A percentile compares a stretch with the other conserved stretches of the same genome.
Conservation (phyloP, 306 rosid species). For the Acmispon strigosus region DNA sequence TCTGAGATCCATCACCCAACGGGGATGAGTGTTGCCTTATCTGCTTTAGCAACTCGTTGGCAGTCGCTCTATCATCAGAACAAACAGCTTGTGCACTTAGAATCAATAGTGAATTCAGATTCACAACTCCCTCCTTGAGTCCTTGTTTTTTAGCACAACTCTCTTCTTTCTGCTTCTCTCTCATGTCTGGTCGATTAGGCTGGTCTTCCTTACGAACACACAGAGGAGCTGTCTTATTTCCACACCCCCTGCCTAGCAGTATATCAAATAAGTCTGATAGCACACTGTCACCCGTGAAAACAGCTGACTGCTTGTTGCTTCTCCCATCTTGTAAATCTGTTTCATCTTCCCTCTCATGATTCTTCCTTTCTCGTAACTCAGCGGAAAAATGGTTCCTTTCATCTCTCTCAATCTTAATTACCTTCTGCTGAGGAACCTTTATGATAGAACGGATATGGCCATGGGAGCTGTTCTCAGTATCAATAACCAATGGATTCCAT, state of each 20-base stretch:
- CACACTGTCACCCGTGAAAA: conserved; percentile 33
- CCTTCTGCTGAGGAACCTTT: background rate
- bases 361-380: background rate
- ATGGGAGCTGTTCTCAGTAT: background rate
- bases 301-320: conserved; percentile 27
- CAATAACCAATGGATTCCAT: background rate
- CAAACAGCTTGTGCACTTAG: conserved; percentile 61
- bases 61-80: conserved; percentile 29
- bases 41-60: conserved; percentile 37
- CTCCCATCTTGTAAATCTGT: conserved; percentile 25
- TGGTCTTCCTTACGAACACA: too few relatives aligned
- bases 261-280: conserved; percentile 54
- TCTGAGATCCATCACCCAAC: conserved; percentile 43
- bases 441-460: background rate
- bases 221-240: too few relatives aligned
- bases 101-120: conserved; percentile 39
- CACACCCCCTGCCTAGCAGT: background rate
- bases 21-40: conserved; percentile 58
- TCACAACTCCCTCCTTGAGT: conserved; percentile 29
- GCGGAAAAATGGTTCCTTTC: background rate
- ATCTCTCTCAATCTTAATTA: conserved; percentile 12
- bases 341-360: background rate
- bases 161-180: too few relatives aligned
- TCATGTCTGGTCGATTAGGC: background rate
- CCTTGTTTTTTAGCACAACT: background rate